Evolutionary conservation across 1,139 yeast species (phyloP), one percentile per base, ranked within the genome.

Genomic region (Candida albicans): DNA sequence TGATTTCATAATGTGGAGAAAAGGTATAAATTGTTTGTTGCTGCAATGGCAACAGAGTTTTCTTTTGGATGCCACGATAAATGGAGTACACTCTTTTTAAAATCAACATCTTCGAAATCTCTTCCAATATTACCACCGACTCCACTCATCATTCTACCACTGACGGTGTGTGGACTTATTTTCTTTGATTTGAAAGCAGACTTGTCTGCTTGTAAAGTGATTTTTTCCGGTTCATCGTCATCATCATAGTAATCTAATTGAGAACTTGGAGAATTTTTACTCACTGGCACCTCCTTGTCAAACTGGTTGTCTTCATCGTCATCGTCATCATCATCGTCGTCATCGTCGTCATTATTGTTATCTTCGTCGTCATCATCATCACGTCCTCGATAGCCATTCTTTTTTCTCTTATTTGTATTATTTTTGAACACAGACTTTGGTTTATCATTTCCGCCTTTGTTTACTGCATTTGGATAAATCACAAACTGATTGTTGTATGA

Each of bases 61-160:
- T 95, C 99, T 58, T 76, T 78, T 52, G 99, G 99, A 72, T 95
- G 99, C 99, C 99, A 95, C 61, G 98, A 90, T 66, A 90, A 77
- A 70, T 93, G 98, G 67, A 93, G 77, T 52, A 95, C 91, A 67
- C 90, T 87, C 77, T 91, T 91, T 67, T 91, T 90, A 71, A 90
- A 93, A 67, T 95, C 98, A 58, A 91, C 87, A 53, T 84, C 84
- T 63, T 88, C 95, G 63, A 85, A 82, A 58, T 87, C 95, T 57
- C 67, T 64, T 38, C 62, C 58, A 47, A 61, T 55, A 33, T 58
- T 56, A 32, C 62, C 61, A 24, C 75, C 75, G 43, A 64, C 65
- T 10, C 75, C 75, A 51, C 73, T 69, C 70, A 71, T 71, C 74
- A 71, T 67, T 54, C 77, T 63, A 42, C 78, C 63, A 52, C 73